Conservation (phyloP, 1,139 yeast species). For the Blastobotrys elegans region DNA sequence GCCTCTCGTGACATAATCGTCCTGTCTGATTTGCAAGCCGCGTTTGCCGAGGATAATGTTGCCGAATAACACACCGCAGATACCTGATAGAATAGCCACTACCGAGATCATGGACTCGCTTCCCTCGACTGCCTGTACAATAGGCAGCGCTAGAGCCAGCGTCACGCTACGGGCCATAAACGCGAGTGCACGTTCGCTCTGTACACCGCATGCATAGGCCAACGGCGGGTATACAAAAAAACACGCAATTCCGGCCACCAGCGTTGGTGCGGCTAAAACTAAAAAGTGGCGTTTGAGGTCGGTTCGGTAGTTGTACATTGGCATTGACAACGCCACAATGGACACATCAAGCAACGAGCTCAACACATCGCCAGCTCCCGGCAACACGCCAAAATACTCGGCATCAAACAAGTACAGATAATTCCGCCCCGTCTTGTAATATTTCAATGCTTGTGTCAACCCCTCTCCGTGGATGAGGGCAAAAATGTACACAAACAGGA, state of each 20-base stretch:
- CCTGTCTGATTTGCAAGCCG: slow-evolving; percentile 46
- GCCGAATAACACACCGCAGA: slow-evolving; percentile 68
- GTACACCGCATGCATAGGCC: slow-evolving; percentile 60
- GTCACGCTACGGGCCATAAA: slow-evolving; percentile 81
- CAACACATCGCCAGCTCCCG: slow-evolving; percentile 79
- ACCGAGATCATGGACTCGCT: slow-evolving; percentile 72
- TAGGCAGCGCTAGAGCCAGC: slow-evolving; percentile 72
- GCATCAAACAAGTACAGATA: slow-evolving; percentile 54
- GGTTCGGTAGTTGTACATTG: slow-evolving; percentile 68
- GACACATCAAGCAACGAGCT: slow-evolving; percentile 69
- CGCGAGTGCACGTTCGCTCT: slow-evolving; percentile 57
- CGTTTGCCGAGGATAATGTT: slow-evolving; percentile 43
- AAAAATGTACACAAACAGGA: slow-evolving; percentile 58
- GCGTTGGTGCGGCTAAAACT: slow-evolving; percentile 54
- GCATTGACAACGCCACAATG: slow-evolving; percentile 68
- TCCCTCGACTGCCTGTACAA: slow-evolving; percentile 60
- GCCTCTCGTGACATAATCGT: slow-evolving; percentile 73
- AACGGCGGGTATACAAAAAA: slow-evolving; percentile 67
- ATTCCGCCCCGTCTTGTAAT: slow-evolving; percentile 65
- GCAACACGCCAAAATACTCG: slow-evolving; percentile 39
- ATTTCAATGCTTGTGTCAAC: slow-evolving; percentile 46
- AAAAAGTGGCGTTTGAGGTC: slow-evolving; percentile 59
- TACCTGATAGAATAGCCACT: slow-evolving; percentile 72
- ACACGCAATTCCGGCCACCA: slow-evolving; percentile 52
- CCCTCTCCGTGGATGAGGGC: slow-evolving; percentile 44